Conservation (phyloP, 164 flowering plant species). For the Cinnamomum chago region DNA sequence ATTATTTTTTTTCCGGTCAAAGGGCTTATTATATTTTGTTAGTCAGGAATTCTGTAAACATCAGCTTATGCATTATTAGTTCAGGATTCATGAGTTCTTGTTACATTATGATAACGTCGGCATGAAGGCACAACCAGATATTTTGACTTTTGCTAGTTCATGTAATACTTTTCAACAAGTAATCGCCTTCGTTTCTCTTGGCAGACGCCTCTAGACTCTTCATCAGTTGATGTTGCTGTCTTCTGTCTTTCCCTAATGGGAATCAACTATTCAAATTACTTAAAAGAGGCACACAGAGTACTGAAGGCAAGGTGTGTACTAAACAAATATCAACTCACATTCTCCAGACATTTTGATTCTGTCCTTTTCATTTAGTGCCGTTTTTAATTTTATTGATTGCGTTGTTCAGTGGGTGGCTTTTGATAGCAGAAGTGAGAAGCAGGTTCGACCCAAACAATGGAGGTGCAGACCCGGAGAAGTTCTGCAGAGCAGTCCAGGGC, state of each 20-base stretch:
- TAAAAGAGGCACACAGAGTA: conserved; percentile 81
- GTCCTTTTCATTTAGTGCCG: neutral
- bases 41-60: too few species aligned
- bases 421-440: conserved; percentile 95
- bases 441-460: conserved; percentile 83
- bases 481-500: conserved; percentile 58
- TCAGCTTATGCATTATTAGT: neutral
- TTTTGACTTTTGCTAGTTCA: neutral
- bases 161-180: neutral
- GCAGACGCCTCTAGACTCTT: conserved; percentile 71
- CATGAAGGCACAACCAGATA: neutral
- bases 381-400: neutral
- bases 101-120: neutral
- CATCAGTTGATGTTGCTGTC: conserved; percentile 84
- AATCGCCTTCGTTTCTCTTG: neutral
- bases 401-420: conserved; percentile 78
- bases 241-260: conserved; percentile 97
- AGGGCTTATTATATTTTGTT: too few species aligned
- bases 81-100: neutral
- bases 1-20: too few species aligned
- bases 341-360: neutral
- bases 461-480: conserved; percentile 77
- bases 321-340: neutral
- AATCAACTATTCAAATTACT: conserved; percentile 55
- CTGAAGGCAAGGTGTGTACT: conserved; percentile 60